A percentile compares a stretch with the other conserved stretches of the same genome.
phyloP scores from a whole-genome alignment of 257 asterid species.

The Paulownia fortunei region DNA sequence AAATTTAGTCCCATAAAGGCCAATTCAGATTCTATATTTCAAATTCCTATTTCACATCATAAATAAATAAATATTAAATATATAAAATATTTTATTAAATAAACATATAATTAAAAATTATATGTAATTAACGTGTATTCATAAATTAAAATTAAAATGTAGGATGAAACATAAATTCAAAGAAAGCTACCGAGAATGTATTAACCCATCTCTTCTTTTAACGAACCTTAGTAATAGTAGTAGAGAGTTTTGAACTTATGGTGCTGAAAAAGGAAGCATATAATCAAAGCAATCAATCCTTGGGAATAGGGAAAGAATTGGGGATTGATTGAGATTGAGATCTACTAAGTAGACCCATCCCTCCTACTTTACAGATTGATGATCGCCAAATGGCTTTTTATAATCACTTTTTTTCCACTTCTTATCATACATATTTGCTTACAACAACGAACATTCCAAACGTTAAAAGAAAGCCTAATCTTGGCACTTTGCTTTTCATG shows the following conservation, averaged over 20 bases:
- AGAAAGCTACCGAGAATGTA: too few relatives aligned
- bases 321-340: slow-evolving; percentile 31
- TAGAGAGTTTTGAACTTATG: not conserved
- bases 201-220: too few relatives aligned
- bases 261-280: slow-evolving; percentile 22
- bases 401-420: slow-evolving; percentile 25
- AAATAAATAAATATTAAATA: too few relatives aligned
- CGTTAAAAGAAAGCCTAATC: slow-evolving; percentile 60
- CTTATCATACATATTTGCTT: slow-evolving; percentile 36
- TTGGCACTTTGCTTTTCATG: slow-evolving; percentile 44
- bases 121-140: too few relatives aligned
- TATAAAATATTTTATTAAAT: too few relatives aligned
- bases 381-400: slow-evolving; percentile 32
- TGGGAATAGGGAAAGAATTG: slow-evolving; percentile 38
- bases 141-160: too few relatives aligned
- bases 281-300: slow-evolving; percentile 35
- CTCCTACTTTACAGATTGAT: slow-evolving; percentile 40
- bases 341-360: slow-evolving; percentile 26
- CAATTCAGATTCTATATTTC: too few relatives aligned
- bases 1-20: too few relatives aligned
- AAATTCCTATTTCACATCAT: too few relatives aligned
- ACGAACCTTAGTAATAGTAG: too few relatives aligned
- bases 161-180: too few relatives aligned
- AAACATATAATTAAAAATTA: too few relatives aligned
- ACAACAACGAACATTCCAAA: slow-evolving; percentile 55